Base-by-base conservation (phyloP, 139 green algal genomes). In the Haematococcus lacustris region DNA sequence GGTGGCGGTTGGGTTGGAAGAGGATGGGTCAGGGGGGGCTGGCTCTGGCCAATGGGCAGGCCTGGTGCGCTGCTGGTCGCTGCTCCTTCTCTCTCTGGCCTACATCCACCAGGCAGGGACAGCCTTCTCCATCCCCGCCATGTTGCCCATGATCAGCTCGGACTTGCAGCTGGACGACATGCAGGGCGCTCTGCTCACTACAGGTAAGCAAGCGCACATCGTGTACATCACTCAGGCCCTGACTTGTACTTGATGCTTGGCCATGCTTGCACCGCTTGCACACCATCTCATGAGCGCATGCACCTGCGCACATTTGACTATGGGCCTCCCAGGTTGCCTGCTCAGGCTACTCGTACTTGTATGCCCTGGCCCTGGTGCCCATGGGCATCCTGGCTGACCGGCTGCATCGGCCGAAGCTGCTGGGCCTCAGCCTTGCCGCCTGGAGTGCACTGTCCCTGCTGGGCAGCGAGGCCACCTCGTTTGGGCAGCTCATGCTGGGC, bases 101-200 rank as follows among this genome's bases (percentile, higher is more conserved):
- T 96, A 96, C 63, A 72, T 96, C 28, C 91, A 96, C 78, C 88
- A 93, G 72, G 89, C 87, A 26, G 91, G 85, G 17, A 85, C 74
- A 21, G 85, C 82, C 17, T 96, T 92, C 83, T 85, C 80, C n/a
- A 73, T 96, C 60, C 91, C 91, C 37, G 88, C 88, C 0, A 80
- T 96, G 78, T 73, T 96, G 64, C 91, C 91, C 13, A 85, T 92
- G 76, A 92, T 96, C 73, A 83, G 76, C 3, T 76, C 82, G 28
- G 89, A 94, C 60, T 71, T 96, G 50, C 13, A 33, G 33, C 83
- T 96, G 26, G 69, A 70, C 2, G 90, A 71, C 72, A 7, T 77
- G 65, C 60, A 84, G 73, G 83, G 83, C 9, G 79, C 83, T 1
- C 65, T 85, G n/a, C 76, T 88, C 7, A 86, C 83, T n/a, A n/a